Conservation (phyloP, 805 yeast genomes). For the Maudiozyma turicensis region DNA sequence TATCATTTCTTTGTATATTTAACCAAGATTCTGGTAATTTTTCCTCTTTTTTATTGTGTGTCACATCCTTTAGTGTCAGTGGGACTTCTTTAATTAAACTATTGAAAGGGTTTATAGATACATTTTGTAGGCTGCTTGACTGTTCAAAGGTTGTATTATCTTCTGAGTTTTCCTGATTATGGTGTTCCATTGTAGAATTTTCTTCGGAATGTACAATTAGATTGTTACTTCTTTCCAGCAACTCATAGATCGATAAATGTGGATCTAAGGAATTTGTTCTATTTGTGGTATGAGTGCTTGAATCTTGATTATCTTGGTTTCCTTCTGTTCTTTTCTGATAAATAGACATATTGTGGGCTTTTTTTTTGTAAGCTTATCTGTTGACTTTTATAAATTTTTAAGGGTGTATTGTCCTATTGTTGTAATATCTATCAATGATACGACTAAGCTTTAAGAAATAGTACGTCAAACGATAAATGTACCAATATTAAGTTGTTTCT, state of each 20-base stretch:
- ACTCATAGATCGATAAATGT: conserved; percentile 23
- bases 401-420: too few species aligned
- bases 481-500: too few species aligned
- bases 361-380: not conserved
- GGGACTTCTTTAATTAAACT: not conserved
- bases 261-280: conserved; percentile 22
- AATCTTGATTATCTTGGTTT: not conserved
- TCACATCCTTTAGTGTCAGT: not conserved
- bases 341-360: not conserved
- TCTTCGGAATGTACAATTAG: too few species aligned
- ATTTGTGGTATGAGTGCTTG: not conserved
- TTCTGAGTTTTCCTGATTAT: not conserved
- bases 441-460: too few species aligned
- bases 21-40: conserved; percentile 27
- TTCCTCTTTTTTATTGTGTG: not conserved
- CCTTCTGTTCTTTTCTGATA: not conserved
- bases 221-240: conserved; percentile 10
- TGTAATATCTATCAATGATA: too few species aligned
- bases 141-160: not conserved
- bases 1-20: conserved; percentile 12
- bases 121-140: not conserved
- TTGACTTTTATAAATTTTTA: not conserved
- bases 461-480: too few species aligned
- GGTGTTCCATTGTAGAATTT: not conserved
- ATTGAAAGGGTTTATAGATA: not conserved